phyloP scores from a whole-genome alignment of 2,329 filamentous ascomycete species.

The Paecilomyces variotii region DNA sequence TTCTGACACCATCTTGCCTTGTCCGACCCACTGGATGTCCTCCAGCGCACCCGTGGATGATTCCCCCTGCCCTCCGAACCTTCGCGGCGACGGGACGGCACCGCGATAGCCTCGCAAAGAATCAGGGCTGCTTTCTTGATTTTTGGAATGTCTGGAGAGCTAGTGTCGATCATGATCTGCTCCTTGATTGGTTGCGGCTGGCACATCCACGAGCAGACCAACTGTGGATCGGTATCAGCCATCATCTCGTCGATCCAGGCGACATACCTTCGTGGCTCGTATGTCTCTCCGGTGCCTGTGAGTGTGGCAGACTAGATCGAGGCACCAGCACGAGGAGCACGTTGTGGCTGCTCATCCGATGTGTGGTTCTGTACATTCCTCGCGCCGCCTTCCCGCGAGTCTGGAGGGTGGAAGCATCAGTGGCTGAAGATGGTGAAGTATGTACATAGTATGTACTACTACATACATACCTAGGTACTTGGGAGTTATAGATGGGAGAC shows the following conservation, averaged over 20 bases:
- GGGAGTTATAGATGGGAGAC: background rate
- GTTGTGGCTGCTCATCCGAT: background rate
- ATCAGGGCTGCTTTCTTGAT: background rate
- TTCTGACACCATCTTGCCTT: background rate
- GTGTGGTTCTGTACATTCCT: background rate
- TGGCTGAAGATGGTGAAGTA: background rate
- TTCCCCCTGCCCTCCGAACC: conserved; percentile 24
- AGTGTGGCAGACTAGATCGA: background rate
- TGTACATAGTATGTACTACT: no score
- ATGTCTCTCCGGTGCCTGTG: background rate
- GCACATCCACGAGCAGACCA: background rate
- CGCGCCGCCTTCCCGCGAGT: background rate
- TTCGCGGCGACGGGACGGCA: conserved; percentile 31
- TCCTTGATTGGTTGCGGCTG: background rate
- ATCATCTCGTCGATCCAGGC: background rate
- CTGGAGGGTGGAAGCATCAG: background rate
- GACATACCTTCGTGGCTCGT: background rate
- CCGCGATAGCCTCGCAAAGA: background rate
- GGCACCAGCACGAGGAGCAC: background rate
- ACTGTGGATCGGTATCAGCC: background rate
- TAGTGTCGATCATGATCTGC: background rate
- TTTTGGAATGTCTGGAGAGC: background rate
- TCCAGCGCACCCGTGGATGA: conserved; percentile 19
- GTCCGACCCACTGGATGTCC: background rate
- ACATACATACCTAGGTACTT: no score